Evolutionary conservation across 1,284 basidiomycete species (phyloP).

Genomic region (Salmacisia buchloeana): DNA sequence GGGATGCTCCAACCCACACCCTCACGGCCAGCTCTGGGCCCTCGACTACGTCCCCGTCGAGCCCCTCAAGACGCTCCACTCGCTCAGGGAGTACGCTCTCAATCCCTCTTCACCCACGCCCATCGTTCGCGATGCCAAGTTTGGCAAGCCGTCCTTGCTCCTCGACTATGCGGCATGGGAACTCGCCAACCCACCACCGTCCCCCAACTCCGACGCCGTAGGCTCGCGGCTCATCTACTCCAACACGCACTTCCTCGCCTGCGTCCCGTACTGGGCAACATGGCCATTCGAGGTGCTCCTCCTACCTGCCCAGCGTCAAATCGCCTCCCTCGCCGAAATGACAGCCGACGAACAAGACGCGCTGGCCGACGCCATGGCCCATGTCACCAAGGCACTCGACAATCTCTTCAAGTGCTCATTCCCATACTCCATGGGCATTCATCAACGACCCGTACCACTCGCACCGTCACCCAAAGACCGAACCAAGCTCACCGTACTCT

Average conservation of each 20-base stretch:
- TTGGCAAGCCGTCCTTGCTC: slow-evolving; percentile 66
- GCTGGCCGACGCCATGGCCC: slow-evolving; percentile 54
- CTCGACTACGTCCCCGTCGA: slow-evolving; percentile 46
- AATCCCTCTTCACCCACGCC: slow-evolving; percentile 20
- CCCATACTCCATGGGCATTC: slow-evolving; percentile 91
- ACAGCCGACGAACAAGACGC: slow-evolving; percentile 20
- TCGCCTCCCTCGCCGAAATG: slow-evolving; percentile 33
- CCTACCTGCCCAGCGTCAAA: slow-evolving; percentile 29
- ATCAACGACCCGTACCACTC: slow-evolving; percentile 61
- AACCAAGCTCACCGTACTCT: no score
- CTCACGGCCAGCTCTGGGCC: slow-evolving; percentile 89
- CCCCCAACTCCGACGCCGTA: not conserved
- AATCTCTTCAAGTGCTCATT: slow-evolving; percentile 63
- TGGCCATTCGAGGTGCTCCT: slow-evolving; percentile 86
- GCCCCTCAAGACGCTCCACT: slow-evolving; percentile 33
- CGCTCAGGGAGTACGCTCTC: slow-evolving; percentile 29
- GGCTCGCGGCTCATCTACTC: slow-evolving; percentile 61
- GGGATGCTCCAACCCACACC: slow-evolving; percentile 94
- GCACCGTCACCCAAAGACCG: no score
- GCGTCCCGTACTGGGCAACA: slow-evolving; percentile 93
- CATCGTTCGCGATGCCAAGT: slow-evolving; percentile 54
- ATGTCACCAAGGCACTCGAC: slow-evolving; percentile 41
- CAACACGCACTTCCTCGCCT: slow-evolving; percentile 74
- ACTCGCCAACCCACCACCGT: slow-evolving; percentile 53
- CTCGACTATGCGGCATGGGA: slow-evolving; percentile 79